Evolutionary conservation across 495 filamentous ascomycete genomes (phyloP).

Genomic region (Xylaria intraflava): DNA sequence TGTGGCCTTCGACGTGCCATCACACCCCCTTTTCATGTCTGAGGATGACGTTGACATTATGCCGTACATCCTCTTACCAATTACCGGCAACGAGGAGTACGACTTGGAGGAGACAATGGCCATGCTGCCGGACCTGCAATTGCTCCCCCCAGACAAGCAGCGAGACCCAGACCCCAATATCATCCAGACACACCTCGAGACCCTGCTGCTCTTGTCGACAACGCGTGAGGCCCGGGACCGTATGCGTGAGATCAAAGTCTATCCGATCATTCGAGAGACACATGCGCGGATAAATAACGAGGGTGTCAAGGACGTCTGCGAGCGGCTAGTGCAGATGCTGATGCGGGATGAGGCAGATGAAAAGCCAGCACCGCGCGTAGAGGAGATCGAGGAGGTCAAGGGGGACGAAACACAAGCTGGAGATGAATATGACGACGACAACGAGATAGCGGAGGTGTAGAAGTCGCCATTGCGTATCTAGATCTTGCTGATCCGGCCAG

Average conservation of each 20-base stretch:
- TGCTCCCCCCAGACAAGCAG: slow-evolving; percentile 79
- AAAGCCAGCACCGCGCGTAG: slow-evolving; percentile 24
- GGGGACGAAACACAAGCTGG: slow-evolving; percentile 33
- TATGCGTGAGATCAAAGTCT: slow-evolving; percentile 71
- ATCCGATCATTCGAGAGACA: slow-evolving; percentile 80
- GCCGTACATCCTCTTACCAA: slow-evolving; percentile 74
- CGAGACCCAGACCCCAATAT: slow-evolving; percentile 69
- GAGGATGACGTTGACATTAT: slow-evolving; percentile 70
- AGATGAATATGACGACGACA: slow-evolving; percentile 50
- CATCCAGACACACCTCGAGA: slow-evolving; percentile 81
- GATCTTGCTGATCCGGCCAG: too few relatives aligned
- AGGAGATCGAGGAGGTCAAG: slow-evolving; percentile 46
- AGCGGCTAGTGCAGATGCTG: slow-evolving; percentile 83
- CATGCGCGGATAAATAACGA: slow-evolving; percentile 77
- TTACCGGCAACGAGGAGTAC: slow-evolving; percentile 53
- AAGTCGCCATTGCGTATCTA: background rate
- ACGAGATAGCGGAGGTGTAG: slow-evolving; percentile 41
- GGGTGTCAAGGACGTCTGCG: slow-evolving; percentile 74
- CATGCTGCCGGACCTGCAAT: slow-evolving; percentile 82
- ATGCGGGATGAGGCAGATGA: slow-evolving; percentile 71
- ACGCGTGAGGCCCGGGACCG: slow-evolving; percentile 65
- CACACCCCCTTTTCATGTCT: slow-evolving; percentile 61
- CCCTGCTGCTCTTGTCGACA: slow-evolving; percentile 72
- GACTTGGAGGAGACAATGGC: slow-evolving; percentile 68
- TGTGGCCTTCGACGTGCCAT: slow-evolving; percentile 61